Evolutionary conservation across 495 filamentous ascomycete genomes (phyloP).

Genomic region (Annulohypoxylon moriforme): DNA sequence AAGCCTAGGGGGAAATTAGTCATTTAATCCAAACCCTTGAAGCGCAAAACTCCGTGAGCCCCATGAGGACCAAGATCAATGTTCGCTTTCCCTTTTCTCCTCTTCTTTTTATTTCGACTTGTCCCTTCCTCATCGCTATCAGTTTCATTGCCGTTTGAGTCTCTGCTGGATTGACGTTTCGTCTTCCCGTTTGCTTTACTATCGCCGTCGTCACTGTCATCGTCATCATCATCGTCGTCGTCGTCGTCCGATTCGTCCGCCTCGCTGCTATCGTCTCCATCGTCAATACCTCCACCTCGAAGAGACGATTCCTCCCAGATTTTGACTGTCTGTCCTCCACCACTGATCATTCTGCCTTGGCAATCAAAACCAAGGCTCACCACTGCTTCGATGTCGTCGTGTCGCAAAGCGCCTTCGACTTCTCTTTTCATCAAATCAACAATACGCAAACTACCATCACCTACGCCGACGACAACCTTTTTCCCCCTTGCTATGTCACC

Average conservation of each 20-base stretch:
- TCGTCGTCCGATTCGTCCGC: conserved; percentile 60
- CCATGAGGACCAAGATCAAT: conserved; percentile 63
- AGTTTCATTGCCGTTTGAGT: conserved; percentile 47
- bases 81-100: conserved; percentile 59
- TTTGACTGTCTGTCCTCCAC: conserved; percentile 83
- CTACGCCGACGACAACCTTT: conserved; percentile 78
- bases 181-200: conserved; percentile 47
- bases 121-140: conserved; percentile 47
- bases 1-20: not conserved
- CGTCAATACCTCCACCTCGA: conserved; percentile 50
- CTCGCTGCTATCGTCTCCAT: conserved; percentile 56
- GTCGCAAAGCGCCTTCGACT: conserved; percentile 65
- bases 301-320: conserved; percentile 76
- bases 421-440: conserved; percentile 58
- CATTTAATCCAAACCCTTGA: conserved; percentile 71
- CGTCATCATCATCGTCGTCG: conserved; percentile 56
- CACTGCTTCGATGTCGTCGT: conserved; percentile 87
- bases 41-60: conserved; percentile 70
- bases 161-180: conserved; percentile 60
- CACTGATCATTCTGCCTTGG: conserved; percentile 84
- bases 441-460: conserved; percentile 70
- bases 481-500: conserved; percentile 72
- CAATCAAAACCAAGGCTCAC: conserved; percentile 83
- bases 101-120: conserved; percentile 55
- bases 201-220: conserved; percentile 53